Conservation (phyloP, 225 moss, liverwort and hornwort genomes). For the Sphagnum tenellum region DNA sequence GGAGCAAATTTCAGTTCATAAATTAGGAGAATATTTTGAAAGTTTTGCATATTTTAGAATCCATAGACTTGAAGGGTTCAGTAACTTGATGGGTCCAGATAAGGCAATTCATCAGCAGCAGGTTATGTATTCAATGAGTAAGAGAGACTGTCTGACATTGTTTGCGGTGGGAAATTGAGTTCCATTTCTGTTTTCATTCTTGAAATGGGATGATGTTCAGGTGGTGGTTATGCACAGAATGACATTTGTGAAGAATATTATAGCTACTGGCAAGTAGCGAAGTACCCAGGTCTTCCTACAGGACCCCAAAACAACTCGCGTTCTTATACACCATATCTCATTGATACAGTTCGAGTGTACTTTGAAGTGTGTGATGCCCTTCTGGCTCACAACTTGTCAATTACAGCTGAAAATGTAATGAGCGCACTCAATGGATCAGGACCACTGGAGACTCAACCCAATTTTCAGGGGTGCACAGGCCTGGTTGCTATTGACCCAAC, state of each 20-base stretch:
- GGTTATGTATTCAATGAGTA: no score
- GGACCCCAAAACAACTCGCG: conserved; percentile 52
- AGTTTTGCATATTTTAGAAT: no score
- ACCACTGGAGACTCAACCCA: conserved; percentile 2
- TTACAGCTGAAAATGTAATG: conserved; percentile 50
- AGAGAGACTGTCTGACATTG: background rate
- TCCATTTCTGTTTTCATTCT: background rate
- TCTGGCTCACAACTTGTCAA: conserved; percentile 15
- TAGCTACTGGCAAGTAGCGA: conserved; percentile 47
- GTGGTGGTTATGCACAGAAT: conserved; percentile 56
- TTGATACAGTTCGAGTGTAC: conserved; percentile 66
- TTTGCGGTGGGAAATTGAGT: background rate
- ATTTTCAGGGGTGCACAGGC: conserved; percentile 73
- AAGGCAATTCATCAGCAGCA: no score
- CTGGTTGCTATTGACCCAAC: conserved; percentile 57
- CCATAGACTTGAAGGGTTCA: no score
- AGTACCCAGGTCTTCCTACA: conserved; percentile 55
- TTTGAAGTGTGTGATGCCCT: conserved; percentile 45
- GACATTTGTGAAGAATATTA: conserved; percentile 53
- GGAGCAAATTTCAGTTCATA: no score
- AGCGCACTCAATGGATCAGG: conserved; percentile 23
- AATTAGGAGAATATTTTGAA: no score
- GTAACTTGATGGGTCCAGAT: no score
- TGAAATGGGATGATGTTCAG: conserved; percentile 14
- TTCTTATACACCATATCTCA: conserved; percentile 76